Evolutionary conservation across 2,329 filamentous ascomycete species (phyloP).

Genomic region (Xylaria multiplex): DNA sequence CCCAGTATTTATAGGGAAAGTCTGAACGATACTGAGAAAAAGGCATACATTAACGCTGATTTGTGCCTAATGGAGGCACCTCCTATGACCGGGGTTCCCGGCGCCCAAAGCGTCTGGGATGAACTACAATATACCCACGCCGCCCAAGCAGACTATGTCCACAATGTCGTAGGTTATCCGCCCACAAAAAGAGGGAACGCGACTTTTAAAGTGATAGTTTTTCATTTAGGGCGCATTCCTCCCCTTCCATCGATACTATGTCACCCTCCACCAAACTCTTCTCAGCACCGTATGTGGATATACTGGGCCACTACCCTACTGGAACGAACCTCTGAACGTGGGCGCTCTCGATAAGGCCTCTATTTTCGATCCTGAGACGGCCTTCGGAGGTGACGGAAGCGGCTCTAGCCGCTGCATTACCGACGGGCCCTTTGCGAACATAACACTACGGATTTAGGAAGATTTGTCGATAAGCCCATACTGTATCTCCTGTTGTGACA

Average conservation of each 20-base stretch:
- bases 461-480: conserved; percentile 9
- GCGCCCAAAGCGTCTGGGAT: conserved; percentile 17
- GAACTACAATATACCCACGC: conserved; percentile 23
- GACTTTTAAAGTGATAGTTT: not conserved
- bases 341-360: conserved; percentile 8
- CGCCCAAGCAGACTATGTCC: conserved; percentile 18
- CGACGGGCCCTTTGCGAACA: conserved; percentile 22
- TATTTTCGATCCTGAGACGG: conserved; percentile 15
- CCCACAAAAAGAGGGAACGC: not conserved
- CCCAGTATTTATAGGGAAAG: not conserved
- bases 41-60: conserved; percentile 21
- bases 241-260: conserved; percentile 25
- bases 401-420: conserved; percentile 12
- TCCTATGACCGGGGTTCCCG: conserved; percentile 5
- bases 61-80: conserved; percentile 25
- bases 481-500: too few species aligned
- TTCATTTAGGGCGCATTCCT: conserved; percentile 20
- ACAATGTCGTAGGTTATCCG: conserved; percentile 15
- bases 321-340: conserved; percentile 20
- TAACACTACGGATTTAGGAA: conserved; percentile 5
- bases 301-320: conserved; percentile 24
- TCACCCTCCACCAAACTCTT: conserved; percentile 16
- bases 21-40: conserved; percentile 16
- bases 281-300: conserved; percentile 21
- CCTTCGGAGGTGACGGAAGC: conserved; percentile 18